Conservation (phyloP, 805 yeast genomes). For the Candida dajiaensis region DNA sequence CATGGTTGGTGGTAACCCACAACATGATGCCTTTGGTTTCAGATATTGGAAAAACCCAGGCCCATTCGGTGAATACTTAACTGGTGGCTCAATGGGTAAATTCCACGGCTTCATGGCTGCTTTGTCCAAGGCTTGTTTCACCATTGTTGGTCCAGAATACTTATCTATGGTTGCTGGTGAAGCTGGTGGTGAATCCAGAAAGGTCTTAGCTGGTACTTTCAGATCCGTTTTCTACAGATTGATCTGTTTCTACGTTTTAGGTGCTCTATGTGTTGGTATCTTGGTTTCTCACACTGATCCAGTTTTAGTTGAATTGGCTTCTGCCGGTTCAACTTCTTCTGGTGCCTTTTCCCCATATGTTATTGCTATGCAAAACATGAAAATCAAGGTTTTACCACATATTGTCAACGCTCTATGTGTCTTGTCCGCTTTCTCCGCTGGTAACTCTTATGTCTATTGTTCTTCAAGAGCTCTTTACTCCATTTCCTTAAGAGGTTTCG, state of each 20-base stretch:
- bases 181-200: constrained; percentile 63
- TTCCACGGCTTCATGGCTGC: constrained; percentile 71
- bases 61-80: constrained; percentile 49
- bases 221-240: constrained; percentile 63
- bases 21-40: constrained; percentile 53
- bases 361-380: constrained; percentile 47
- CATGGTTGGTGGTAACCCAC: constrained; percentile 83
- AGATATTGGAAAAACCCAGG: constrained; percentile 41
- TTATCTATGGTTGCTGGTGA: constrained; percentile 82
- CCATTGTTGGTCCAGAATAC: constrained; percentile 82
- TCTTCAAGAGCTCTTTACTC: constrained; percentile 55
- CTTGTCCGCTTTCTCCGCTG: constrained; percentile 51
- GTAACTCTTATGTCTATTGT: constrained; percentile 52
- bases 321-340: constrained; percentile 43
- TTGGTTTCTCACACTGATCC: constrained; percentile 59
- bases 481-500: constrained; percentile 48
- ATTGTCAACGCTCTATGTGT: constrained; percentile 48
- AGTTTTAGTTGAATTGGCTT: constrained; percentile 40
- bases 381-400: constrained; percentile 43
- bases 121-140: constrained; percentile 63
- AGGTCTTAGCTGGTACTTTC: constrained; percentile 67
- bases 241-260: constrained; percentile 55
- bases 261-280: constrained; percentile 64
- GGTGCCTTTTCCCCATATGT: constrained; percentile 54
- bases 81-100: constrained; percentile 51